Conservation (phyloP, 2,329 filamentous ascomycete species). For the Arachnomyces sp. region DNA sequence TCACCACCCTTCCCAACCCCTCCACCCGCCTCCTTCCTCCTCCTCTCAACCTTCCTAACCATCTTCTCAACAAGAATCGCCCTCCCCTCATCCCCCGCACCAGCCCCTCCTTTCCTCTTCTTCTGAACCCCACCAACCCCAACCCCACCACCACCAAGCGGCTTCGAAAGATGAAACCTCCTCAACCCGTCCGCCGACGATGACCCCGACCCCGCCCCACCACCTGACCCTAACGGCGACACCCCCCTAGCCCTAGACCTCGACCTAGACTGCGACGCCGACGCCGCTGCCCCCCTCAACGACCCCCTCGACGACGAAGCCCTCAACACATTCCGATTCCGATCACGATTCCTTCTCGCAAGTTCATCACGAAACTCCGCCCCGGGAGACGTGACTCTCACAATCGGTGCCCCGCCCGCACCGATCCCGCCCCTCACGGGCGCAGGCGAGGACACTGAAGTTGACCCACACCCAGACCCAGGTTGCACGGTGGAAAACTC, state of each 20-base stretch:
- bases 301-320: conserved; percentile 14
- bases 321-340: conserved; percentile 22
- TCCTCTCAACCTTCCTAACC: conserved; percentile 20
- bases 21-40: conserved; percentile 25
- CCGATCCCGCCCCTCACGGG: conserved; percentile 9
- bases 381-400: conserved; percentile 35
- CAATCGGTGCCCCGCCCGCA: conserved; percentile 27
- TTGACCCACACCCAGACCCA: conserved; percentile 33
- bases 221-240: neutral
- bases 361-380: conserved; percentile 31
- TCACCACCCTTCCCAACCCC: conserved; percentile 14
- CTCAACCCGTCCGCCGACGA: no score
- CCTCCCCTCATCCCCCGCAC: conserved; percentile 18
- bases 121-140: conserved; percentile 28
- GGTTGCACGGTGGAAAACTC: conserved; percentile 23
- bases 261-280: neutral
- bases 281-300: neutral
- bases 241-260: neutral
- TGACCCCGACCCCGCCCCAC: no score
- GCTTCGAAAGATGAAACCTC: conserved; percentile 33
- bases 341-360: conserved; percentile 22
- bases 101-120: conserved; percentile 18
- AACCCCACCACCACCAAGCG: conserved; percentile 8
- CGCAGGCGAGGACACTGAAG: conserved; percentile 14
- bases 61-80: conserved; percentile 35